Evolutionary conservation across 2,329 filamentous ascomycete genomes (phyloP).

Genomic region (Sporothrix brasiliensis): DNA sequence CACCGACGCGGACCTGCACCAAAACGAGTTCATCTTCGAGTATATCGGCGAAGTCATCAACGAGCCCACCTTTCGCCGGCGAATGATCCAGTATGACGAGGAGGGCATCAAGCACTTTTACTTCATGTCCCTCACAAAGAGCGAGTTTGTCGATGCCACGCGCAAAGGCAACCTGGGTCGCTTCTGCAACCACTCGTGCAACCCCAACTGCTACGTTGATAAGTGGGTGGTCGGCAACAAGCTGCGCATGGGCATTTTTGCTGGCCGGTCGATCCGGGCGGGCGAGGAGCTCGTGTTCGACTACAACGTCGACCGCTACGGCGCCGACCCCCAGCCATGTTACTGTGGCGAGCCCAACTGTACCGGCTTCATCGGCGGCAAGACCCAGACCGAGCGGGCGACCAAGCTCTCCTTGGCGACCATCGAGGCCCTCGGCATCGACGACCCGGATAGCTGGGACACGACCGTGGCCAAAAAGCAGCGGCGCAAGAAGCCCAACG

Average conservation of each 20-base stretch:
- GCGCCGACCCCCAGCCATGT: conserved; percentile 93
- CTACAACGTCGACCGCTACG: conserved; percentile 98
- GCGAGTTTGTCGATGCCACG: conserved; percentile 96
- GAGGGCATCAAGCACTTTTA: conserved; percentile 99
- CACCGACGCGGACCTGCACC: conserved; percentile 72
- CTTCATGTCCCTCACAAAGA: conserved; percentile 98
- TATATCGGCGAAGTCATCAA: conserved; percentile 99
- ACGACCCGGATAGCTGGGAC: conserved; percentile 90
- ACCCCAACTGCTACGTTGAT: conserved; percentile 98
- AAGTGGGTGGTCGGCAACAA: conserved; percentile 99
- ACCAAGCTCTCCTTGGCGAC: conserved; percentile 88
- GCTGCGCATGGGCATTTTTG: conserved; percentile 98
- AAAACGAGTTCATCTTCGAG: conserved; percentile 94
- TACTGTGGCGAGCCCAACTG: conserved; percentile 96
- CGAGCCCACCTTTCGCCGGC: conserved; percentile 81
- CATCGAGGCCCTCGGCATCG: conserved; percentile 93
- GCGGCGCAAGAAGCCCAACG: conserved; percentile 85
- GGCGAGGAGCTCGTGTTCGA: conserved; percentile 98
- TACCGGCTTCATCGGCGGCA: conserved; percentile 93
- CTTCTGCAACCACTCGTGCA: conserved; percentile 99
- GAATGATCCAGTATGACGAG: conserved; percentile 90
- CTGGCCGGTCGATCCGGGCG: conserved; percentile 76
- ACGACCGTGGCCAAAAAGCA: conserved; percentile 86
- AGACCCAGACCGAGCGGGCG: conserved; percentile 93
- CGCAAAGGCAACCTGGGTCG: conserved; percentile 94